phyloP scores from a whole-genome alignment of 345 rosid species.

The Corchorus capsularis region DNA sequence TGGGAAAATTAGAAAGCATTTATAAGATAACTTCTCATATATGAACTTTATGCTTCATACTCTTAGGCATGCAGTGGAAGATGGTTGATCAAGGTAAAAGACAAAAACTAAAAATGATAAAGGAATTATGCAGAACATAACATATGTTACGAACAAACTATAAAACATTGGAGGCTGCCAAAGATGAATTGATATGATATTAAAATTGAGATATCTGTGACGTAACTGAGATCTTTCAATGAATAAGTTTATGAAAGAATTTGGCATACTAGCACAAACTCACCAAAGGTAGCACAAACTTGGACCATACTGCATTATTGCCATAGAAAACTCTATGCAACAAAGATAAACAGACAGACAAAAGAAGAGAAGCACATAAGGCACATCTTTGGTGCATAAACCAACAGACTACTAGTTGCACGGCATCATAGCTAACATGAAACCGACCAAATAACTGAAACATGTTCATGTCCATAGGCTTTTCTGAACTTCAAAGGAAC shows the following conservation, averaged over 20 bases:
- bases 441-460: not conserved
- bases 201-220: not conserved
- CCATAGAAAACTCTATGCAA: not conserved
- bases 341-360: not conserved
- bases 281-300: not conserved
- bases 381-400: not conserved
- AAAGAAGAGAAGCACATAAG: not conserved
- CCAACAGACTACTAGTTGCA: not conserved
- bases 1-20: constrained; percentile 4
- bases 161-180: not conserved
- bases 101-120: not conserved
- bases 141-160: not conserved
- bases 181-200: not conserved
- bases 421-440: not conserved
- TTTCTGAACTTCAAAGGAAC: constrained; percentile 8
- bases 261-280: not conserved
- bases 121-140: not conserved
- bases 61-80: not conserved
- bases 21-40: not conserved
- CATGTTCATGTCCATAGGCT: constrained; percentile 4
- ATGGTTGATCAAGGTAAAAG: not conserved
- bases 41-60: not conserved
- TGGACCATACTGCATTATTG: not conserved
- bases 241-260: not conserved
- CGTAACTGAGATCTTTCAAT: not conserved